phyloP scores from a whole-genome alignment of 495 filamentous ascomycete genomes.

The Parathielavia hyrcaniae region DNA sequence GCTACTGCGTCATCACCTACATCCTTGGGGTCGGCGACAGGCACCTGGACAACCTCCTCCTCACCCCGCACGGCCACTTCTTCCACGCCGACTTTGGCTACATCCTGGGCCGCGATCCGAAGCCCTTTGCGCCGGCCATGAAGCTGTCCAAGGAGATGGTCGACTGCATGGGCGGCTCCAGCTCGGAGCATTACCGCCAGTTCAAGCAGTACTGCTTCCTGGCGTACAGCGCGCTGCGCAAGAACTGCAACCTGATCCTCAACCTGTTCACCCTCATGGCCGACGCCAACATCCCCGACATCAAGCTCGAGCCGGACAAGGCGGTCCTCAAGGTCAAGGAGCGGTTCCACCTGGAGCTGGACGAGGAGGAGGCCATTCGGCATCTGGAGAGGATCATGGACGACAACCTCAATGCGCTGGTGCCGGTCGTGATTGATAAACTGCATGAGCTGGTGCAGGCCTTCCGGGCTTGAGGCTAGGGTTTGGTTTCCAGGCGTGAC shows the following conservation, averaged over 20 bases:
- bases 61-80: constrained; percentile 87
- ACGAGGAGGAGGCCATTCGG: constrained; percentile 86
- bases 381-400: constrained; percentile 82
- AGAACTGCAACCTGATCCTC: constrained; percentile 83
- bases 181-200: constrained; percentile 68
- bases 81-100: constrained; percentile 99
- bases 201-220: constrained; percentile 97
- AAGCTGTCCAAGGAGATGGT: constrained; percentile 98
- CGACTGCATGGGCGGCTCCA: constrained; percentile 88
- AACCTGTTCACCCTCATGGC: constrained; percentile 97
- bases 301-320: constrained; percentile 85
- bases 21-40: constrained; percentile 96
- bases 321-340: constrained; percentile 92
- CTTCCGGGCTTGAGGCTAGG: constrained; percentile 61
- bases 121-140: constrained; percentile 94
- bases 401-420: constrained; percentile 78
- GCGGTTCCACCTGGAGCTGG: constrained; percentile 84
- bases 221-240: constrained; percentile 84
- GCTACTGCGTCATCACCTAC: constrained; percentile 98
- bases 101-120: constrained; percentile 94
- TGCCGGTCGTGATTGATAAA: constrained; percentile 89
- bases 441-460: constrained; percentile 91
- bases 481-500: background rate
- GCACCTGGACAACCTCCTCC: constrained; percentile 90
- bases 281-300: constrained; percentile 93